Base-by-base conservation (phyloP, 176 grass and related monocot genomes). In the Avena eriantha region DNA sequence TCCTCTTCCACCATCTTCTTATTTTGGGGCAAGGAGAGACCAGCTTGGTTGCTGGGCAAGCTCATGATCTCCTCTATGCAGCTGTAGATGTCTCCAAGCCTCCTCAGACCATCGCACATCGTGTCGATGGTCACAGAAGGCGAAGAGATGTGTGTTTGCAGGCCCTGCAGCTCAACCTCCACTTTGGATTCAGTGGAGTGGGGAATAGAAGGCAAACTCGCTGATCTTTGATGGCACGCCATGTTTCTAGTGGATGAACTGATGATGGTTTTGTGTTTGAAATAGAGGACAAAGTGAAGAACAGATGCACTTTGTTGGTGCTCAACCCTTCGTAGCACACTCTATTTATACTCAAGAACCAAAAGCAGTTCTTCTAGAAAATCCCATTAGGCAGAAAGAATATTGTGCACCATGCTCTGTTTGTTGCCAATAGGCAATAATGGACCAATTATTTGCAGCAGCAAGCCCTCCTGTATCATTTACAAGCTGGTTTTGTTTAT, bases 191-290 rank as follows among this genome's bases (percentile, higher is more conserved):
- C 77, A 7, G 11, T 33, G 19, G 87, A 43, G 59, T 87, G 47
- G 11, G 87, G 22, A 11, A 47, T 61, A 8, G 64, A 86, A 9
- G 92, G 87, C 65, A 91, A 8, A 83, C 87, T 94, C 24, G 82
- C 17, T 55, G 89, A 89, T 45, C 87, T 86, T 57, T 79, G 64
- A 82, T 89, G 92, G 77, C 69, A 84, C 49, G 63, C 69, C 92
- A 94, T 94, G 34, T 33, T 83, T 73, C 46, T 72, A 17, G 6
- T 9, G 55, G 33, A 80, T 46, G 23, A 8, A 83, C 1, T 41
- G 53, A 73, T 54, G 41, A 22, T 72, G 3, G 60, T 4, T 35
- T 82, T 80, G 5, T 84, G 55, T 18, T 46, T 85, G 56, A 19
- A 21, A 77, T 57, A 56, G 21, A 60, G 39, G 47, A 84, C 23